Base-by-base conservation (phyloP, 1,284 basidiomycete genomes). In the Ganoderma lingzhi region DNA sequence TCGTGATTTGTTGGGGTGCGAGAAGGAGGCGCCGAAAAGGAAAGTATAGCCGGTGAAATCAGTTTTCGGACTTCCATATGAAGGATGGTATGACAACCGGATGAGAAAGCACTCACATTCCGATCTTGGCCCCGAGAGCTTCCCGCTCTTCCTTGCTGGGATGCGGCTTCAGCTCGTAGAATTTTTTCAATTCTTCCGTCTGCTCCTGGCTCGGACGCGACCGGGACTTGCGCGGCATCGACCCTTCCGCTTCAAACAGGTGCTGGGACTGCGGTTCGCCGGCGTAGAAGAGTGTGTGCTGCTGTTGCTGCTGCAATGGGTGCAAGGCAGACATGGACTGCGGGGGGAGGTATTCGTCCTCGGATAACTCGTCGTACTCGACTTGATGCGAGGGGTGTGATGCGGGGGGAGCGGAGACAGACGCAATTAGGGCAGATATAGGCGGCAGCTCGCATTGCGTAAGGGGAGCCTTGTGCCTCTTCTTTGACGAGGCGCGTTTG, bases 401-500 rank as follows among this genome's bases (percentile, higher is more conserved):
- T 63, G 77, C 71, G 68, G 79, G 76, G 45, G 79, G 73, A 63
- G 82, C 74, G 35, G 79, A 78, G 73, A 79, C 73, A 71, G 83
- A 80, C 75, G 81, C 85, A 71, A 86, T 80, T 28, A 85, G 77
- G 63, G 84, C 80, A 48, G 84, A 82, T 80, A 83, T 85, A 73
- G 82, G 84, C 53, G 83, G 84, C 67, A 84, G 80, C 68, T 80
- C 77, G 74, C 71, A 76, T 68, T 76, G 73, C 41, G 73, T 68
- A 65, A 75, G 69, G 44, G 75, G 71, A 55, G 75, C 75, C 67
- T 78, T 79, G 68, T 78, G 72, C 62, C 90, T 87, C 81, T 93
- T 93, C 86, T 93, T 93, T 75, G 88, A 89, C 30, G 92, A 93
- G 17, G 92, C 92, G 68, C 92, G 87, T 84, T 93, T 93, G 79